Evolutionary conservation across 2,329 filamentous ascomycete species (phyloP), one percentile per base, ranked within the genome.

Genomic region (Sporothrix schenckii): DNA sequence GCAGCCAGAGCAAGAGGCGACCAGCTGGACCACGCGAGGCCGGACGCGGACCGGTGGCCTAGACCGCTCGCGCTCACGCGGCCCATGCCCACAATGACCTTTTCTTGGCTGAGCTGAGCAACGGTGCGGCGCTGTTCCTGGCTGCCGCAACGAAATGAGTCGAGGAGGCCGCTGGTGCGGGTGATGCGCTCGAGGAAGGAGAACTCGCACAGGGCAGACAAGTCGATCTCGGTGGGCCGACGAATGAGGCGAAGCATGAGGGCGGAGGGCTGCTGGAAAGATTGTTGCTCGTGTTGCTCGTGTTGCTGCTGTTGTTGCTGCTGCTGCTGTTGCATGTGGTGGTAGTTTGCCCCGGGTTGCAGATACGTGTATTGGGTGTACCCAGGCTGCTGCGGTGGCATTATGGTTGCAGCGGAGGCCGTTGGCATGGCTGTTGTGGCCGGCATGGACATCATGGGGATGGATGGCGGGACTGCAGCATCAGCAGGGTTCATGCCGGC

Each of bases 201-300:
- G 52, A 68, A 68, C n/a, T 68, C 66, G 66, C 66, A 68, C 14
- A 68, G 24, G 3, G 52, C 24, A 1, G 66, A 47, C 39, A 68
- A 52, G 52, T 68, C 66, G 21, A 68, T 9, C 21, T 68, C 52
- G 66, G 66, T 68, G 10, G 66, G 66, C 4, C 66, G 66, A 39
- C 66, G 66, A 52, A 68, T 68, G n/a, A 56, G 66, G 13, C 52
- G 66, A n/a, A 47, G 52, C 52, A 68, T 68, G 39, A 68, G 52
- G 16, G 66, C 39, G 1, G 66, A 53, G 11, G 63, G 41, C 41
- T 53, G 63, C 27, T 66, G 63, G 63, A 66, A 66, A 10, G 41
- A 47, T 11, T 65, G 60, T 27, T 49, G 60, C 21, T 53, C 19
- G 10, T 65, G 53, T 6, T 56, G 53, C 13, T 56, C 16, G 16